Conservation (phyloP, 768 basidiomycete species). For the Termitomyces sp. region DNA sequence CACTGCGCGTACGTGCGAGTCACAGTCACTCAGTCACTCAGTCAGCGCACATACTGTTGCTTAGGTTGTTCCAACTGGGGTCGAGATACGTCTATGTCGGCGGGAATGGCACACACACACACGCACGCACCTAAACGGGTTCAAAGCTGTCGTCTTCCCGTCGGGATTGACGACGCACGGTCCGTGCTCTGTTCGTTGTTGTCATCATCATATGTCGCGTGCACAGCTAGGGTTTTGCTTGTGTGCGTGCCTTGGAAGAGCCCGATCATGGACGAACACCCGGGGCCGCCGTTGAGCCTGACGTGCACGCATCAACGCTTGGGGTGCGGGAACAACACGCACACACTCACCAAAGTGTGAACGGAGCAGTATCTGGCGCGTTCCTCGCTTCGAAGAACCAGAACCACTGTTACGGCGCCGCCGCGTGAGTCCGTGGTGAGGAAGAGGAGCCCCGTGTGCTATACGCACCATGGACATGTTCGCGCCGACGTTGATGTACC, state of each 20-base stretch:
- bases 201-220: background rate
- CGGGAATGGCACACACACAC: too few relatives aligned
- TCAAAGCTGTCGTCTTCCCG: conserved; percentile 42
- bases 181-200: conserved; percentile 42
- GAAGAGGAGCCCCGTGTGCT: too few relatives aligned
- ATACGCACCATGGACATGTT: conserved; percentile 57
- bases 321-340: too few relatives aligned
- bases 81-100: too few relatives aligned
- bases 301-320: too few relatives aligned
- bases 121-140: conserved; percentile 53
- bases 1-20: conserved; percentile 38
- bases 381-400: conserved; percentile 69
- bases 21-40: too few relatives aligned
- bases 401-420: conserved; percentile 61
- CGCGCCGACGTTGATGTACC: conserved; percentile 52
- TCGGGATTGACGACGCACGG: conserved; percentile 58
- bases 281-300: conserved; percentile 57
- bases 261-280: conserved; percentile 60
- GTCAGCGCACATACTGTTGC: conserved; percentile 52
- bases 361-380: conserved; percentile 54
- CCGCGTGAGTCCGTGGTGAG: conserved; percentile 14
- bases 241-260: conserved; percentile 47
- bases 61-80: conserved; percentile 56
- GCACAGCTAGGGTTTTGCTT: too few relatives aligned
- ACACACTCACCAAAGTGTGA: conserved; percentile 60